Percentiles rank a stretch among this genome's conserved stretches.
Evolutionary conservation across 176 grass and related monocot genomes (phyloP).

Genomic region (Bolboschoenus planiculmis): DNA sequence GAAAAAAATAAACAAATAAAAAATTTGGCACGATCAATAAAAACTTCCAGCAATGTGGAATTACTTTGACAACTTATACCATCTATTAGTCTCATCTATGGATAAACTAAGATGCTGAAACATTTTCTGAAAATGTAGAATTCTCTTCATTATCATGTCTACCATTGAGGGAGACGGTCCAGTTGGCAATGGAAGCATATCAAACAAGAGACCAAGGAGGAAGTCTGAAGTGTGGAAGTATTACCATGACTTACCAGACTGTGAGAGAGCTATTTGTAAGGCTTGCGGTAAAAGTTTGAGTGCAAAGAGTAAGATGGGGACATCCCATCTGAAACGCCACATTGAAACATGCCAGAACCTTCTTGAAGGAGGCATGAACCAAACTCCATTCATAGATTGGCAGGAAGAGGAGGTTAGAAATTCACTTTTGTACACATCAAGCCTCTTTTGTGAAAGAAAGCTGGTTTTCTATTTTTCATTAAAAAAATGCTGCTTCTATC

Average conservation of each 20-base stretch:
- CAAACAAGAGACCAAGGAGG: not conserved
- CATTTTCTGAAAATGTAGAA: not conserved
- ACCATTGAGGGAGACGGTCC: not conserved
- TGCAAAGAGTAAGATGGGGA: not conserved
- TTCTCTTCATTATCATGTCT: not conserved
- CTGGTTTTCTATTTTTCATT: not conserved
- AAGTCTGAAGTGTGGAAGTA: not conserved
- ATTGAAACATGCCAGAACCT: not conserved
- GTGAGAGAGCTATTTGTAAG: conserved; percentile 7
- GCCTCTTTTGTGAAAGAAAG: not conserved
- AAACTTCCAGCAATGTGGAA: not conserved
- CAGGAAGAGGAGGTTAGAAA: conserved; percentile 2
- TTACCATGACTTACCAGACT: not conserved
- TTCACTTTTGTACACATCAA: not conserved
- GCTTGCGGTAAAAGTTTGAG: not conserved
- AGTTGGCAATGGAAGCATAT: not conserved
- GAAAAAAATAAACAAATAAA: not conserved
- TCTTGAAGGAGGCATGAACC: not conserved
- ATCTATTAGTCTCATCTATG: not conserved
- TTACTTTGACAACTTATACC: not conserved
- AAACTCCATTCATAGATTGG: conserved; percentile 9
- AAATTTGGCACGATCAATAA: not conserved
- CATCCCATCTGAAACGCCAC: conserved; percentile 15
- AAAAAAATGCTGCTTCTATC: not conserved
- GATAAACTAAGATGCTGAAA: not conserved